Evolutionary conservation across 75 land plant genomes (phyloP), one percentile per base, ranked within the genome.

Genomic region (Pinus taeda): DNA sequence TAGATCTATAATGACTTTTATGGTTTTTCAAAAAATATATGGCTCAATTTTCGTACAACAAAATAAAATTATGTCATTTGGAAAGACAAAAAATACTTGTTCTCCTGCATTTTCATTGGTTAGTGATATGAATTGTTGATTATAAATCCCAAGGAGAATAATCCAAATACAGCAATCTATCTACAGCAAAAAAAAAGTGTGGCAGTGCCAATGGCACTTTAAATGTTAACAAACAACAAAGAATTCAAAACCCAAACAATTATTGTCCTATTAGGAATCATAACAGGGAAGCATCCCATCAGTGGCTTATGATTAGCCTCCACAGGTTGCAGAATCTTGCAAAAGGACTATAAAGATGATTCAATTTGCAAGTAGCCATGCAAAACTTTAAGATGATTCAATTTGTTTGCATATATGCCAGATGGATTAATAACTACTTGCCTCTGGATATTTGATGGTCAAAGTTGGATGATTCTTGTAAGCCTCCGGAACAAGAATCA

Each of bases 401-500:
- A n/a, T 42, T 69, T 42, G 22, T 42, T 9, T 9, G 49, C 53
- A 69, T 4, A 69, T 69, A 20, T 42, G 3, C 72, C 53, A 69
- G 49, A 45, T 20, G 42, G 72, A 69, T 39, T 39, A 42, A 42
- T n/a, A 69, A 42, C 22, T 20, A 69, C 74, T 60, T 85, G 95
- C 99, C 95, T 97, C 99, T 15, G 99, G 99, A 84, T 97, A 97
- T 60, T 97, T 97, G 70, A 91, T 88, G 45, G 36, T 73, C 75
- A 97, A 78, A 26, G 99, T 97, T 56, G 99, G 99, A 77, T 97
- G 99, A 57, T 97, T 97, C 79, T 93, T 95, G 79, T 97, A 97
- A 61, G 99, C 99, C 81, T 97, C 99, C 3, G 99, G 99, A 75
- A 97, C 99, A 84, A 97, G 93, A 75, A 97, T 95, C 99, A 97